Percentiles rank a stretch among this genome's conserved stretches.
Conservation (phyloP, 139 green algal species). For the Chlamydomonas incerta region DNA sequence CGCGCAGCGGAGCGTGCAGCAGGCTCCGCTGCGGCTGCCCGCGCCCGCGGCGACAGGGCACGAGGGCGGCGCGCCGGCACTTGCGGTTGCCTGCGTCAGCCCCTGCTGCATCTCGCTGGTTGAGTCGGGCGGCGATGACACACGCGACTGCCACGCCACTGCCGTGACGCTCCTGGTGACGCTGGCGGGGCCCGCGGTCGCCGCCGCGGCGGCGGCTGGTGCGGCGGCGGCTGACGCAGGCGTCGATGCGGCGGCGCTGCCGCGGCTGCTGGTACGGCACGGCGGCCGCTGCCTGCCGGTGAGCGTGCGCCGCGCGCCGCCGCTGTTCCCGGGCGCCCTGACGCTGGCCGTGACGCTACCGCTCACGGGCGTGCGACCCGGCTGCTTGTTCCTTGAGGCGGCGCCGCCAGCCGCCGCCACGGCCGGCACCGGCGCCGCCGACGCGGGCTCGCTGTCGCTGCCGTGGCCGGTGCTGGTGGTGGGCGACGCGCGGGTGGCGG, state of each 20-base stretch:
- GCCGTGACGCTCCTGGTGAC: conserved; percentile 2
- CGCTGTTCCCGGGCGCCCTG: neutral
- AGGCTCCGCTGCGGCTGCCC: neutral
- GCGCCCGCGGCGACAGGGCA: neutral
- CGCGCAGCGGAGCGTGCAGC: neutral
- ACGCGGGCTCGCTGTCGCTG: neutral
- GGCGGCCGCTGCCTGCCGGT: conserved; percentile 18
- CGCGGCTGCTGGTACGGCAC: conserved; percentile 12
- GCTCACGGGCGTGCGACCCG: neutral
- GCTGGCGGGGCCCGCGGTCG: neutral
- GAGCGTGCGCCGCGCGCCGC: neutral
- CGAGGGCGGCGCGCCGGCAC: neutral
- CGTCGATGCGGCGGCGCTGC: neutral
- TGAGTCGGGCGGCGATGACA: neutral
- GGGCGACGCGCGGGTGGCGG: neutral
- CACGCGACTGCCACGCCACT: neutral
- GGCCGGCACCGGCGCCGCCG: neutral
- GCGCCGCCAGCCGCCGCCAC: neutral
- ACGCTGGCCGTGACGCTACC: neutral
- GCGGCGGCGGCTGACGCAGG: too few relatives aligned
- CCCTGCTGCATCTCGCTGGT: conserved; percentile 19
- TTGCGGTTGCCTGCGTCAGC: conserved; percentile 8
- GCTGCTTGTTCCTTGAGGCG: conserved; percentile 18
- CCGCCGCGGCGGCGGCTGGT: neutral
- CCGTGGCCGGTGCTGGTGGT: conserved; percentile 34